Percentiles rank a stretch among this genome's conserved stretches.
These are phyloP conservation scores for Phytopythium kandeliae DNA, from an alignment of 352 stramenopile genomes.

Conservation along the genomic window DNA sequence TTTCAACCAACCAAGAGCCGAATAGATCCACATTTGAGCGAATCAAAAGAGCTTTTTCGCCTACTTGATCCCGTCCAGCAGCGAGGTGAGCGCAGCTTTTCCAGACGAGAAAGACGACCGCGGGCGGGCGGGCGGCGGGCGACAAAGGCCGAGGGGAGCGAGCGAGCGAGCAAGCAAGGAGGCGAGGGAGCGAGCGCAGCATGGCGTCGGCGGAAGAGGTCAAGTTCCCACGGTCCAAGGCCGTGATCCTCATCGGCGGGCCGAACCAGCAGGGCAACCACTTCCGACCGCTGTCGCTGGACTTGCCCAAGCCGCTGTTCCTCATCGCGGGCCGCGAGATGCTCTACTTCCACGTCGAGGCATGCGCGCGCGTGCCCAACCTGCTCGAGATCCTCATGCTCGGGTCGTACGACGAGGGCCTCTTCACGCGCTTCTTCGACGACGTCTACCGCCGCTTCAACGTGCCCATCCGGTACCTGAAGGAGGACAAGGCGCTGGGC, in stretches of 20 bases:
- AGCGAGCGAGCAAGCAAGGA: too few relatives aligned
- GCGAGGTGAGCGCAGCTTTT: too few relatives aligned
- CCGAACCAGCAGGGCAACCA: slow-evolving; percentile 85
- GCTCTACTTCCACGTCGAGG: slow-evolving; percentile 88
- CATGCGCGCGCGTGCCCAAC: slow-evolving; percentile 75
- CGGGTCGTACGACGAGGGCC: slow-evolving; percentile 83
- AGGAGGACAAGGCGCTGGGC: slow-evolving; percentile 73
- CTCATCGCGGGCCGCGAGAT: slow-evolving; percentile 81
- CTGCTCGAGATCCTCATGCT: slow-evolving; percentile 87
- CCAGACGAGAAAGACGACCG: too few relatives aligned
- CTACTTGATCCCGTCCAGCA: not conserved
- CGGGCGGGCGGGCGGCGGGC: too few relatives aligned
- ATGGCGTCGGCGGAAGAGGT: slow-evolving; percentile 25
- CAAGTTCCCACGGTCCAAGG: slow-evolving; percentile 74
- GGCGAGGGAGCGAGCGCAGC: slow-evolving; percentile 4
- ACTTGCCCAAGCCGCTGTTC: slow-evolving; percentile 85
- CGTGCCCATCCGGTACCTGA: slow-evolving; percentile 81
- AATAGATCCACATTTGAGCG: too few relatives aligned
- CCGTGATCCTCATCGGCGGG: slow-evolving; percentile 83
- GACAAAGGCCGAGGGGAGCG: too few relatives aligned
- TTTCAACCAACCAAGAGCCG: too few relatives aligned
- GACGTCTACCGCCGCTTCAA: slow-evolving; percentile 76
- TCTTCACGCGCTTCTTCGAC: slow-evolving; percentile 88
- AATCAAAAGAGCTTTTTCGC: too few relatives aligned
- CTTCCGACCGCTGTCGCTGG: slow-evolving; percentile 82